phyloP scores from a whole-genome alignment of 768 basidiomycete species.

The Trametes cubensis region DNA sequence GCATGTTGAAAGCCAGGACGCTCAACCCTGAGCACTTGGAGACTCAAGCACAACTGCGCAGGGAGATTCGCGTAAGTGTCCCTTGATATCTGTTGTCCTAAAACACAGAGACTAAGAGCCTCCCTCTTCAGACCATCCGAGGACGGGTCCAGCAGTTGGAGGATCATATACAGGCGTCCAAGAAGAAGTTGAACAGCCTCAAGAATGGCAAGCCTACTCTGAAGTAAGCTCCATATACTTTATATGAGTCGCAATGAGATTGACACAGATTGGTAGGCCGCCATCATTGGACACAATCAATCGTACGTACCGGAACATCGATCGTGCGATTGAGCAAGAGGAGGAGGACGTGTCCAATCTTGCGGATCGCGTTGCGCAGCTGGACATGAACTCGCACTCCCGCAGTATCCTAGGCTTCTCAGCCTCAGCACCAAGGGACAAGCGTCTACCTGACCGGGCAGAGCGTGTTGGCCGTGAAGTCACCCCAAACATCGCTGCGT shows the following conservation, averaged over 20 bases:
- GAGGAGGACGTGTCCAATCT: conserved; percentile 55
- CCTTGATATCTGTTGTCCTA: conserved; percentile 3
- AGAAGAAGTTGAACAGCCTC: conserved; percentile 66
- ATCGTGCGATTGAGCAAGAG: conserved; percentile 67
- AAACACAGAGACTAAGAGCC: conserved; percentile 13
- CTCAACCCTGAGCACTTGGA: conserved; percentile 83
- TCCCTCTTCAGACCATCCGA: conserved; percentile 54
- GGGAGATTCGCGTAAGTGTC: conserved; percentile 63
- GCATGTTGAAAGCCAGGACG: conserved; percentile 45
- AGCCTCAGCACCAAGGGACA: conserved; percentile 38
- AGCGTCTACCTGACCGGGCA: conserved; percentile 23
- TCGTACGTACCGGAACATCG: conserved; percentile 84
- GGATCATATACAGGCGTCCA: conserved; percentile 65
- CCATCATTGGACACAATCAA: conserved; percentile 86
- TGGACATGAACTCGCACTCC: conserved; percentile 42
- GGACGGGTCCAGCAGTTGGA: conserved; percentile 82
- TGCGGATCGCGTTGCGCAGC: conserved; percentile 51
- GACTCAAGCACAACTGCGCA: conserved; percentile 74
- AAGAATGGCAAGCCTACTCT: conserved; percentile 63
- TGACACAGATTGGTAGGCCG: conserved; percentile 50
- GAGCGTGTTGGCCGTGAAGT: conserved; percentile 32
- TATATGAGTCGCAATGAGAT: background rate
- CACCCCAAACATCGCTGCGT: conserved; percentile 66
- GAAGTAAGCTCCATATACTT: conserved; percentile 46
- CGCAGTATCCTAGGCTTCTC: conserved; percentile 25